Percentiles rank a stretch among this genome's conserved stretches.
phyloP scores from a whole-genome alignment of 2,329 filamentous ascomycete genomes.

The Arthroderma uncinatum region DNA sequence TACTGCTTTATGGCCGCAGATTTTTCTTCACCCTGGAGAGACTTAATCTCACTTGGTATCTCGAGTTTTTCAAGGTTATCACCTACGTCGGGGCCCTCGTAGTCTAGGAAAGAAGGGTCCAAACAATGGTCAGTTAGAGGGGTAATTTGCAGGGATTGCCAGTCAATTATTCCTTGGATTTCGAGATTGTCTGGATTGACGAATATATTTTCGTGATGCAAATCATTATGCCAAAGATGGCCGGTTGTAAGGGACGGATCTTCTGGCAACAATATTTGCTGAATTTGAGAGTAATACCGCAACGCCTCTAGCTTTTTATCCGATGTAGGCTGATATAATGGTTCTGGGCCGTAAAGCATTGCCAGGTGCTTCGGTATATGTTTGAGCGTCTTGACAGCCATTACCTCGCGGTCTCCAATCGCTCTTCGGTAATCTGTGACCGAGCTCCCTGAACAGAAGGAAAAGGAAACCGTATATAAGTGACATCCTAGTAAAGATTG shows the following conservation, averaged over 20 bases:
- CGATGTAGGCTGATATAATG: constrained; percentile 6
- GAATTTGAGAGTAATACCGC: constrained; percentile 5
- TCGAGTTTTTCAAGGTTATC: constrained; percentile 14
- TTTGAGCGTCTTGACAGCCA: constrained; percentile 5
- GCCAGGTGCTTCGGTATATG: constrained; percentile 8
- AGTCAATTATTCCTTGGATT: constrained; percentile 26
- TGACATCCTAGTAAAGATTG: too few species aligned
- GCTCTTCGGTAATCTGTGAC: constrained; percentile 6
- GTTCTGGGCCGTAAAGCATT: constrained; percentile 10
- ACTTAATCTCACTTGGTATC: background rate
- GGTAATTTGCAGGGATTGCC: constrained; percentile 23
- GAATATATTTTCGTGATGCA: constrained; percentile 25
- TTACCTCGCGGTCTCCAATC: background rate
- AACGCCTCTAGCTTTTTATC: constrained; percentile 3
- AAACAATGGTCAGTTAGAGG: constrained; percentile 22
- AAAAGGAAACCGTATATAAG: too few species aligned
- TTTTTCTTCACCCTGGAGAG: constrained; percentile 5
- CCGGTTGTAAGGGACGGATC: constrained; percentile 2
- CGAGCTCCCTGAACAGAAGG: constrained; percentile 7
- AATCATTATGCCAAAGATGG: constrained; percentile 23
- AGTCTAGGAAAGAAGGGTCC: constrained; percentile 22
- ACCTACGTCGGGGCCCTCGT: constrained; percentile 20
- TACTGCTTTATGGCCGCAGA: constrained; percentile 2
- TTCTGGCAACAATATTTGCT: constrained; percentile 6
- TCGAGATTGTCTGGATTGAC: constrained; percentile 22